Evolutionary conservation across 106 monocot genomes (phyloP).

Genomic region (Ottelia alismoides): DNA sequence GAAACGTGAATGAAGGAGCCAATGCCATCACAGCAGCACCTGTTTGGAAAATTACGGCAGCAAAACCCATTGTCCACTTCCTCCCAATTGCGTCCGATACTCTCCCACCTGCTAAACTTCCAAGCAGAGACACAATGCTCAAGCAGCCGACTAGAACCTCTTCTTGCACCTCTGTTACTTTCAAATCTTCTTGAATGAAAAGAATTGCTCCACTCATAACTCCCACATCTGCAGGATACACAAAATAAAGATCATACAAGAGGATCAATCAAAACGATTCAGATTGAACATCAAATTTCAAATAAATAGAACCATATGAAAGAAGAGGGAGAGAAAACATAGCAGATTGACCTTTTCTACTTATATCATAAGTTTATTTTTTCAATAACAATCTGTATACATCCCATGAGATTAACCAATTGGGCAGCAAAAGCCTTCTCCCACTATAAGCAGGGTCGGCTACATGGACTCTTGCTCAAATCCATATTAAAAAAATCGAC

Average conservation of each 20-base stretch:
- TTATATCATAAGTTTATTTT: too few species aligned
- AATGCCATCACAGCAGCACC: slow-evolving; percentile 77
- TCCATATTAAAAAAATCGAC: too few species aligned
- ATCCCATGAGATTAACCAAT: too few species aligned
- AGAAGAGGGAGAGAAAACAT: too few species aligned
- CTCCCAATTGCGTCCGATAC: slow-evolving; percentile 77
- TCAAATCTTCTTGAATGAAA: slow-evolving; percentile 77
- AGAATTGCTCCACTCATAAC: slow-evolving; percentile 98
- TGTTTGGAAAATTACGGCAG: slow-evolving; percentile 70
- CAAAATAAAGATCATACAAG: not conserved
- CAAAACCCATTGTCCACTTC: slow-evolving; percentile 93
- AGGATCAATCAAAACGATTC: too few species aligned
- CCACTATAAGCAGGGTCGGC: too few species aligned
- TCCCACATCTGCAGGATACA: slow-evolving; percentile 66
- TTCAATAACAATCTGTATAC: too few species aligned
- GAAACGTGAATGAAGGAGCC: slow-evolving; percentile 53
- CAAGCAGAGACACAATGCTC: slow-evolving; percentile 74
- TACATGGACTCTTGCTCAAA: too few species aligned
- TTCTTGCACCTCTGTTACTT: slow-evolving; percentile 83
- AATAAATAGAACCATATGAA: too few species aligned
- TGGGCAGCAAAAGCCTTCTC: too few species aligned
- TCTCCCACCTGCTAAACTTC: slow-evolving; percentile 70
- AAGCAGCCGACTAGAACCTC: slow-evolving; percentile 83
- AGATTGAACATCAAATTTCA: too few species aligned
- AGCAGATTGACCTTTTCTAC: too few species aligned